Evolutionary conservation across 331 rosid species (phyloP).

Genomic region (Malus hybrid): DNA sequence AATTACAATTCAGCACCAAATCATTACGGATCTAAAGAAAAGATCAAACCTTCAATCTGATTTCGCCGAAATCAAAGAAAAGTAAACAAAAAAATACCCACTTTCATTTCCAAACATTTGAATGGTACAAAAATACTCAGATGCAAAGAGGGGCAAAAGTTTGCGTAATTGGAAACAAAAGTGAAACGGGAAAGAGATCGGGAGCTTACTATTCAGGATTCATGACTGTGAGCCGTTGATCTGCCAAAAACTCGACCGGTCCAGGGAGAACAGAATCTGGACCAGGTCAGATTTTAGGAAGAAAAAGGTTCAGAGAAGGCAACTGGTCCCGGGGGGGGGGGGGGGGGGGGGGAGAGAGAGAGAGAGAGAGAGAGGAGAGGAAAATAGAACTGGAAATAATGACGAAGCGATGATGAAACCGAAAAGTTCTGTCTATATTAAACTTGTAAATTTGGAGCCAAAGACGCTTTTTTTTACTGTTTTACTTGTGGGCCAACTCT

Average conservation of each 20-base stretch:
- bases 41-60: background rate
- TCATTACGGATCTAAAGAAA: conserved; percentile 11
- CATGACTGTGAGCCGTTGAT: conserved; percentile 26
- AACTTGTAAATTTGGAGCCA: background rate
- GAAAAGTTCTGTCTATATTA: background rate
- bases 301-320: background rate
- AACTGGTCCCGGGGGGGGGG: background rate
- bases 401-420: background rate
- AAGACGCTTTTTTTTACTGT: background rate
- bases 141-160: background rate
- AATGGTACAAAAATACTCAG: background rate
- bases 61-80: background rate
- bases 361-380: background rate
- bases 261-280: background rate
- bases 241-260: conserved; percentile 23
- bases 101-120: background rate
- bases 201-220: conserved; percentile 42
- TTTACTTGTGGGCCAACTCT: background rate
- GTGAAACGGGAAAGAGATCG: conserved; percentile 1
- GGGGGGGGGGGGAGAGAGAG: background rate
- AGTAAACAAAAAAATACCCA: background rate
- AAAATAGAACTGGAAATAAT: background rate
- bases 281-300: background rate
- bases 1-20: background rate
- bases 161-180: background rate